Evolutionary conservation across 495 filamentous ascomycete species (phyloP).

Genomic region (Glonium stellatum): DNA sequence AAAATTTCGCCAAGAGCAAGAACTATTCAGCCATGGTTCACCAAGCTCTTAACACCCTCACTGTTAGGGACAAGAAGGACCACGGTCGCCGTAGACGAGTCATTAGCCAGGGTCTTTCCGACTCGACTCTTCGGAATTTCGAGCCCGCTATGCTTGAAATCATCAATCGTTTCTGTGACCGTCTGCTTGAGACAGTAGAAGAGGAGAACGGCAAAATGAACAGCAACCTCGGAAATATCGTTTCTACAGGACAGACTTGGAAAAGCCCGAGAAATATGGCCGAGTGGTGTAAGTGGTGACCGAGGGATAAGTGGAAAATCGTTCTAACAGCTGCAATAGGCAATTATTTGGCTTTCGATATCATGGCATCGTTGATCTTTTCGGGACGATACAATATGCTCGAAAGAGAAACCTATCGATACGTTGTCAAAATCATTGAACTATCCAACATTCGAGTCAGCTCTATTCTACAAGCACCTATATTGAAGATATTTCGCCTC

Average conservation of each 20-base stretch:
- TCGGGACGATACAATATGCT: conserved; percentile 8
- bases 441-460: conserved; percentile 10
- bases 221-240: neutral
- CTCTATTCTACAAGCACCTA: conserved; percentile 7
- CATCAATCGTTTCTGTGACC: conserved; percentile 8
- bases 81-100: conserved; percentile 4
- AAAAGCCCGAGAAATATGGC: conserved; percentile 8
- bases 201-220: conserved; percentile 1
- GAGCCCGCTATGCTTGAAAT: conserved; percentile 3
- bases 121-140: conserved; percentile 1
- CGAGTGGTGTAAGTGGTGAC: neutral
- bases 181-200: conserved; percentile 7
- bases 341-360: conserved; percentile 17
- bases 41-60: conserved; percentile 11
- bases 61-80: conserved; percentile 6
- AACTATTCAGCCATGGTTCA: conserved; percentile 4
- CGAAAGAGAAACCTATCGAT: conserved; percentile 9
- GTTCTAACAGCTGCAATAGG: neutral
- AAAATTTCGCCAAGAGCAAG: conserved; percentile 4
- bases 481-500: conserved; percentile 6
- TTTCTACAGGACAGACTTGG: neutral
- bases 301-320: neutral
- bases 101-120: conserved; percentile 7
- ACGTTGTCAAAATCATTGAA: conserved; percentile 11
- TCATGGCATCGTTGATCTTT: conserved; percentile 13